A percentile compares a stretch with the other conserved stretches of the same genome.
These are phyloP conservation scores for Madurella fahalii DNA, from an alignment of 2,329 filamentous ascomycete species.

Conservation along the genomic window DNA sequence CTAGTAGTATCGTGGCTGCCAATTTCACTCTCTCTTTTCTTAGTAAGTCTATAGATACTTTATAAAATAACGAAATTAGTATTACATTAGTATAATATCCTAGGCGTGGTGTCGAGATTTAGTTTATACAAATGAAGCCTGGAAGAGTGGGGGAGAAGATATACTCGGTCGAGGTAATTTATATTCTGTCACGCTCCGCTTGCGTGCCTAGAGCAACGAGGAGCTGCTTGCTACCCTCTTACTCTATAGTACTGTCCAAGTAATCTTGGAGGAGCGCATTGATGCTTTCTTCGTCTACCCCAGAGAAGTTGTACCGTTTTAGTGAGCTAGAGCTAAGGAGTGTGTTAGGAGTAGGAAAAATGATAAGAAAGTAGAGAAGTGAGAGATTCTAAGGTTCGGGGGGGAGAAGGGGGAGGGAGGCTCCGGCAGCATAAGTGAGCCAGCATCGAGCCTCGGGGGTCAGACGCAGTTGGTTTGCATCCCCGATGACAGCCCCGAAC, in stretches of 20 bases:
- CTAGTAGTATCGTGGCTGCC: neutral
- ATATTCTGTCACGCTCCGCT: neutral
- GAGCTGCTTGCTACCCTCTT: neutral
- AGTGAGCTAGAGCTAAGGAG: neutral
- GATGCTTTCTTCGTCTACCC: neutral
- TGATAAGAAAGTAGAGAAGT: conserved; percentile 1
- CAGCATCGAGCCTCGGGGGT: neutral
- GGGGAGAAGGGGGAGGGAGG: neutral
- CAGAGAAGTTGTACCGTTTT: conserved; percentile 6
- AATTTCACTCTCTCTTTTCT: neutral
- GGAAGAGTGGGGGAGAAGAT: neutral
- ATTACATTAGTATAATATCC: conserved; percentile 3
- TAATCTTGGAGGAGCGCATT: conserved; percentile 1
- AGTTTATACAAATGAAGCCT: neutral
- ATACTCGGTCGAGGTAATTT: neutral
- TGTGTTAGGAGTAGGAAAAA: conserved; percentile 10
- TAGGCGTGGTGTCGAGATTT: conserved; percentile 5
- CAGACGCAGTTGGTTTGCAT: conserved; percentile 3
- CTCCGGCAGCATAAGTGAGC: neutral
- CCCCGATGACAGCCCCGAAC: neutral
- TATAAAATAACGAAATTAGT: conserved; percentile 4
- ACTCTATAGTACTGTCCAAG: neutral
- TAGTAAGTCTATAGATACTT: conserved; percentile 8
- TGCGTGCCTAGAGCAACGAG: neutral
- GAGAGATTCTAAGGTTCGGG: neutral